These are phyloP conservation scores for Persicaria maculosa DNA, from an alignment of 148 eudicot species.

Conservation along the genomic window DNA sequence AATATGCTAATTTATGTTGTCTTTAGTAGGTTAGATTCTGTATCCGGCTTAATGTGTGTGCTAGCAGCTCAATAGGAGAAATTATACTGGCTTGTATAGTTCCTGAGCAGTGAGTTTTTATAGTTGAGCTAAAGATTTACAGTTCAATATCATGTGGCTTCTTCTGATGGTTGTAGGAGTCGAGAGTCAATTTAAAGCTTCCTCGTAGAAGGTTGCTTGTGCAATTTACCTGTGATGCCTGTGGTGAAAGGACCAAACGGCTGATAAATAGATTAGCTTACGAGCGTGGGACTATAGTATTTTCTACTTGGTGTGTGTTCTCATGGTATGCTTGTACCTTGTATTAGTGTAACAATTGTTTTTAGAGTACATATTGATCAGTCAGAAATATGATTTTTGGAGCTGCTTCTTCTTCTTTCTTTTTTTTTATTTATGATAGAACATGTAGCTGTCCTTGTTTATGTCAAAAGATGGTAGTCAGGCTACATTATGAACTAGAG, in stretches of 20 bases:
- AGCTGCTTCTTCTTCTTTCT: background rate
- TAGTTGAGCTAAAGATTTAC: background rate
- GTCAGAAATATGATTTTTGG: constrained; percentile 1
- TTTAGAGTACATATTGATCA: background rate
- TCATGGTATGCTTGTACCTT: background rate
- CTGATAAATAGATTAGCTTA: constrained; percentile 81
- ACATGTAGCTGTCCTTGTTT: background rate
- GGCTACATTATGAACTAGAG: background rate
- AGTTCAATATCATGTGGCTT: constrained; percentile 1
- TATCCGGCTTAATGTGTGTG: background rate
- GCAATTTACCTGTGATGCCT: constrained; percentile 74
- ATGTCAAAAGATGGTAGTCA: background rate
- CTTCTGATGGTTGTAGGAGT: constrained; percentile 36
- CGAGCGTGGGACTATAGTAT: constrained; percentile 58
- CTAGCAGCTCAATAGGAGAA: background rate
- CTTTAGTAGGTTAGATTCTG: background rate
- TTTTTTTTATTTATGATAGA: background rate
- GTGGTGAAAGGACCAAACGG: constrained; percentile 71
- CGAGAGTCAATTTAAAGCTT: constrained; percentile 54
- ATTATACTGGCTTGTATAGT: background rate
- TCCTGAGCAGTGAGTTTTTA: background rate
- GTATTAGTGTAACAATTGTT: background rate
- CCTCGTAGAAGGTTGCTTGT: constrained; percentile 87
- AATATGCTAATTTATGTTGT: background rate
- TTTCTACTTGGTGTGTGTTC: background rate